phyloP scores from a whole-genome alignment of 176 grass and related monocot species.

The Raddia distichophylla region DNA sequence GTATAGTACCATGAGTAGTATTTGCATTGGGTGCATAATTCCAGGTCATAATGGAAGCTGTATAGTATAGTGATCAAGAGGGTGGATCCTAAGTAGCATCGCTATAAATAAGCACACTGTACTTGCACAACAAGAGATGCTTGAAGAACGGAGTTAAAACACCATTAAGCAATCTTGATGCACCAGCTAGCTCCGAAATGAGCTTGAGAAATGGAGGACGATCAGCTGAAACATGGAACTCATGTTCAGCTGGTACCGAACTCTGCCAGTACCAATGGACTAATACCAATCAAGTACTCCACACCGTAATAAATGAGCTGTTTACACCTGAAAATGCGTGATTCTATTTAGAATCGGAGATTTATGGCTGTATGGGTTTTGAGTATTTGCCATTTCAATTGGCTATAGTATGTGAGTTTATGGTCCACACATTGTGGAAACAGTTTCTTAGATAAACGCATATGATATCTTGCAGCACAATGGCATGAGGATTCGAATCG shows the following conservation, averaged over 20 bases:
- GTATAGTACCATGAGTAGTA: no score
- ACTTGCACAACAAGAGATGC: slow-evolving; percentile 26
- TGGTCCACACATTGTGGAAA: no score
- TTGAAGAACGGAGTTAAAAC: slow-evolving; percentile 35
- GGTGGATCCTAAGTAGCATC: slow-evolving; percentile 34
- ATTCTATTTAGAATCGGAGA: no score
- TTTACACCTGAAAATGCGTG: neutral
- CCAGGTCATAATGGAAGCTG: slow-evolving; percentile 7
- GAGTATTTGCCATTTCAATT: no score
- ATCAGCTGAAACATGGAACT: neutral
- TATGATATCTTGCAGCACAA: neutral
- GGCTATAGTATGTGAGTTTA: no score
- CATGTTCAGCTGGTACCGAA: neutral
- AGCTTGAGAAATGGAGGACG: neutral
- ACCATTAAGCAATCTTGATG: neutral
- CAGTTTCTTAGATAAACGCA: no score
- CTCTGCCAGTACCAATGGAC: neutral
- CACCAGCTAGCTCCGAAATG: neutral
- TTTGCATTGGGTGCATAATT: neutral
- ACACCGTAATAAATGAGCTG: neutral
- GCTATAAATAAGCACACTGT: slow-evolving; percentile 4
- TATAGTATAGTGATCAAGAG: slow-evolving; percentile 17
- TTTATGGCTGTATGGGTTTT: no score
- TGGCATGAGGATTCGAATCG: neutral
- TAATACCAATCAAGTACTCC: neutral